Conservation (phyloP, 805 yeast species). For the Clavispora carvajalis region DNA sequence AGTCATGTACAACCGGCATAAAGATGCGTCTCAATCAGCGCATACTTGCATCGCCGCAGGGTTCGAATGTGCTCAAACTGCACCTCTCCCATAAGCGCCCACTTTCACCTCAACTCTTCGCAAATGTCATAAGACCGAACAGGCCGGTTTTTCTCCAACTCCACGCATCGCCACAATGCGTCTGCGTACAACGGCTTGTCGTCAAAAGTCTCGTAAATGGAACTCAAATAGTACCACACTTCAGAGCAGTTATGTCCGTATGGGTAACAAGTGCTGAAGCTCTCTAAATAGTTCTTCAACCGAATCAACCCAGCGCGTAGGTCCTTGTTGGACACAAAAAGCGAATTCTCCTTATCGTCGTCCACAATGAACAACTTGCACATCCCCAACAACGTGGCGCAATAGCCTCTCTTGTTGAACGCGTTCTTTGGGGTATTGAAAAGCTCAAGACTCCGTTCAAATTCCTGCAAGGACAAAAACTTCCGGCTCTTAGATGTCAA, state of each 20-base stretch:
- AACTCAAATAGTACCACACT: conserved; percentile 64
- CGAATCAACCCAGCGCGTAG: conserved; percentile 56
- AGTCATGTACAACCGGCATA: neutral
- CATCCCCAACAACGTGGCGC: conserved; percentile 51
- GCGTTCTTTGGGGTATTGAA: conserved; percentile 19
- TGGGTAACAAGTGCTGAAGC: conserved; percentile 33
- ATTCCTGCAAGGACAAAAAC: conserved; percentile 53
- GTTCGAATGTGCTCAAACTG: too few relatives aligned
- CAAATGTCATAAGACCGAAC: conserved; percentile 38
- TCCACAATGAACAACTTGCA: conserved; percentile 45
- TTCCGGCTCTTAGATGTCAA: conserved; percentile 39
- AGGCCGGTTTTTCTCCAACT: conserved; percentile 57
- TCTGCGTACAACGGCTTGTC: conserved; percentile 44
- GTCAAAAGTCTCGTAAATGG: conserved; percentile 54
- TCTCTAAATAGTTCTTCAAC: conserved; percentile 42
- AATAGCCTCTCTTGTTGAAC: conserved; percentile 32
- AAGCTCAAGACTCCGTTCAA: conserved; percentile 55
- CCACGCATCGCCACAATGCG: conserved; percentile 59
- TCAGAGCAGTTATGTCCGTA: conserved; percentile 44
- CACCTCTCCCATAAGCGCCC: too few relatives aligned
- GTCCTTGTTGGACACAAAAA: conserved; percentile 54
- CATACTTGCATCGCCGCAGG: neutral
- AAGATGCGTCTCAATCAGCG: neutral
- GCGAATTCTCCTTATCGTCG: conserved; percentile 24
- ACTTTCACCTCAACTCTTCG: conserved; percentile 14